phyloP scores from a whole-genome alignment of 257 asterid species.

The Lycium ferocissimum region DNA sequence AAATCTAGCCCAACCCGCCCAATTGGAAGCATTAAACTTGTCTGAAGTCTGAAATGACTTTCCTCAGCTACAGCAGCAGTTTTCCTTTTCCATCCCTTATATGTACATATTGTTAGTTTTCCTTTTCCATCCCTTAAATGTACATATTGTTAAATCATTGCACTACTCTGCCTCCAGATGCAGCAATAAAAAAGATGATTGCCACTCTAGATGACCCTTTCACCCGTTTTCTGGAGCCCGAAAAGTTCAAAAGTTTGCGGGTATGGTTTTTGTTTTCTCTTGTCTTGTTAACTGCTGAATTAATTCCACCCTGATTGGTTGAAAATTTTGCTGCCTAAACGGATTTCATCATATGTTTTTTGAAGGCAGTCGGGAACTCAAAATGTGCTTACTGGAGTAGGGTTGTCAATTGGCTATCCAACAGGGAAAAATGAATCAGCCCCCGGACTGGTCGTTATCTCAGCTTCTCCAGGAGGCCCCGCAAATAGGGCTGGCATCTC shows the following conservation, averaged over 20 bases:
- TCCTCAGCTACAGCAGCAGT: background rate
- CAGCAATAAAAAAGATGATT: conserved; percentile 92
- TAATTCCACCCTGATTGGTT: conserved; percentile 21
- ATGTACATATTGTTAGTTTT: background rate
- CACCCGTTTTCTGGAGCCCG: conserved; percentile 97
- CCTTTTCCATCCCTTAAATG: background rate
- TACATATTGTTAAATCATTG: background rate
- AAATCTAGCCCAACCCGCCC: no score
- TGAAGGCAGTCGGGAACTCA: conserved; percentile 99
- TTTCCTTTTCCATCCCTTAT: background rate
- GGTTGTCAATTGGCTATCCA: conserved; percentile 91
- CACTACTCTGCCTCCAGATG: conserved; percentile 53
- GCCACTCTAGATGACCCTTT: conserved; percentile 95
- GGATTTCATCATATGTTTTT: conserved; percentile 49
- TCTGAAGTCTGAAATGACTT: conserved; percentile 11
- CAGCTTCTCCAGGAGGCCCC: conserved; percentile 98
- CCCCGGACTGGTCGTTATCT: conserved; percentile 81
- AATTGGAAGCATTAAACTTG: background rate
- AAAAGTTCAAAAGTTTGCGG: conserved; percentile 85
- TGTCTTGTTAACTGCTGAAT: conserved; percentile 27
- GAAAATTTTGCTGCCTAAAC: conserved; percentile 32
- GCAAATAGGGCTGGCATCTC: conserved; percentile 83
- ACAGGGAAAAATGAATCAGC: conserved; percentile 61
- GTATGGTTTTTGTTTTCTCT: conserved; percentile 54
- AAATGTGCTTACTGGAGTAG: conserved; percentile 89